Base-by-base conservation (phyloP, 805 yeast species). In the Debaryomyces maramus region DNA sequence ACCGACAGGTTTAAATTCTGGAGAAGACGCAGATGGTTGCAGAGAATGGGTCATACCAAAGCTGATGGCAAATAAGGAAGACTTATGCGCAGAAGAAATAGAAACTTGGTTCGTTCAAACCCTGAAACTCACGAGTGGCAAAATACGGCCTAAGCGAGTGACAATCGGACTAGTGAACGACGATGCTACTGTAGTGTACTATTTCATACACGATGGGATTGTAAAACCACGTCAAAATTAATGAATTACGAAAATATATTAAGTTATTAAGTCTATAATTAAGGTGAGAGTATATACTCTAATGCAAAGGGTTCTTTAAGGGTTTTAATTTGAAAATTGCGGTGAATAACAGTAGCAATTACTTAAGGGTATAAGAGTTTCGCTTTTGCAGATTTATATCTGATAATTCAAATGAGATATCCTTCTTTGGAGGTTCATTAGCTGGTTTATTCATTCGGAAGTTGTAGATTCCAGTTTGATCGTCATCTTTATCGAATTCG, bases 151-250 rank as follows among this genome's bases (percentile, higher is more conserved):
- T 0, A 60, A 58, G 32, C 61, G 80, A 41, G 45, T 85, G 3
- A 63, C 81, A 0, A 46, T 80, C 21, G 89, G 78, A 0, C 64
- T 84, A 6, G 72, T 77, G 2, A 80, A 77, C 48, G 73, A 73
- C 40, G 93, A 85, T 55, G 83, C 88, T 2, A 81, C 89, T 0
- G 70, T 82, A 14, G 83, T 83, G n/a, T 85, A 80, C 50, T 84
- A 85, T 56, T 76, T 77, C 55, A 68, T 81, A 13, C 78, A 82
- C 55, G 80, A 78, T 50, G 90, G 90, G 3, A 60, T 83, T 7
- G 78, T 72, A 23, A 78, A 78, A 55, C 90, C 90, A 1, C 70
- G 76, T 42, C 78, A 75, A 51, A 78, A 77, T 46, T 79, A 49
- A 55, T 5, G 28, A 24, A 6, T 24, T 22, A 22, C 11, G n/a